Base-by-base conservation (phyloP, 2,329 filamentous ascomycete genomes). In the Colletotrichum phormii region DNA sequence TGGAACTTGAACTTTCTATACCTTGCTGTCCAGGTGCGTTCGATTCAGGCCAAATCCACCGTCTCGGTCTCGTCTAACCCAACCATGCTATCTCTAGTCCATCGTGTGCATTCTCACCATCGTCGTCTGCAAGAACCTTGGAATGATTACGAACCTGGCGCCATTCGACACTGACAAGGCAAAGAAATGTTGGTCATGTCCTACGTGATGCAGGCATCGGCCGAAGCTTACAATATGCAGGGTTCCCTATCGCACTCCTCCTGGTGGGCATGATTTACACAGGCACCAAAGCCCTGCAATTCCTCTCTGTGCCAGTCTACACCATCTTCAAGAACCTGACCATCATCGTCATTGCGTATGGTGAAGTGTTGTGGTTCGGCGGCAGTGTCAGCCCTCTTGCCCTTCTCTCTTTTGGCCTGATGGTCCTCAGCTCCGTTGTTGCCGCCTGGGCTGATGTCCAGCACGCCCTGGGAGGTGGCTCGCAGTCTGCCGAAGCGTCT, bases 261-360 rank as follows among this genome's bases (percentile, higher is more conserved):
- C 92, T 99, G 76, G 97, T 98, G 80, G 95, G 95, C 81, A 99
- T 98, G 97, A 98, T 99, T 84, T 99, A 98, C 86, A 98, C 97
- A 67, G 92, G 95, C 79, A 97, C 94, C 79, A 98, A 98, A 87
- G 95, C 97, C 24, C 91, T 99, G 58, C 95, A 98, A 84, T 98
- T 92, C 84, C 93, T 99, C 74, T 98, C 95, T 37, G 97, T 99
- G 68, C 97, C 97, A 29, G 97, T 99, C 31, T 99, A 99, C 86
- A 99, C 97, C 68, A 99, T 99, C 82, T 99, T 99, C 90, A 99
- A 99, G 90, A 99, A 99, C 86, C 85, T 99, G 87, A 98, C 97
- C 74, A 99, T 97, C 83, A 98, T 99, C 79, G 91, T 98, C 76
- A 99, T 98, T 80, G 97, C 97, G 68, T 99, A 99, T 78, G 97